Evolutionary conservation across 805 yeast genomes (phyloP).

Genomic region (Osmozyma mogii): DNA sequence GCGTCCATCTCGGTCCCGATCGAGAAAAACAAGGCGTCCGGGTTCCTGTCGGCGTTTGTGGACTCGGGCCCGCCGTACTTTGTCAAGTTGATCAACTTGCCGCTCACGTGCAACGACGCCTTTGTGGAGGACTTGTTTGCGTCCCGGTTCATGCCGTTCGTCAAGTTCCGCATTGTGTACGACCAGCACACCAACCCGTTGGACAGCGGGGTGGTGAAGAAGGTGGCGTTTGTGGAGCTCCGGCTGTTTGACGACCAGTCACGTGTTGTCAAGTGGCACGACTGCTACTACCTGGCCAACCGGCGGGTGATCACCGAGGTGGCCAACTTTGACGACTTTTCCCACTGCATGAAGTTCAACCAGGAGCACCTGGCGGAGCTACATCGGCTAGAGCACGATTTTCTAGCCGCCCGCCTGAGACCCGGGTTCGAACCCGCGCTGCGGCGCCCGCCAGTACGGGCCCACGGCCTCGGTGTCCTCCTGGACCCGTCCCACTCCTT

Average conservation of each 20-base stretch:
- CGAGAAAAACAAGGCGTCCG: conserved; percentile 28
- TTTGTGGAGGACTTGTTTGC: conserved; percentile 53
- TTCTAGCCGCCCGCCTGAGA: conserved; percentile 13
- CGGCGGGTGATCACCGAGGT: conserved; percentile 30
- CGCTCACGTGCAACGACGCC: conserved; percentile 43
- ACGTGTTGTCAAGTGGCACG: conserved; percentile 57
- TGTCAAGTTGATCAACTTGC: conserved; percentile 53
- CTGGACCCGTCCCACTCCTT: too few relatives aligned
- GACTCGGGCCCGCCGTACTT: conserved; percentile 52
- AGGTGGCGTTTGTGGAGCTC: conserved; percentile 60
- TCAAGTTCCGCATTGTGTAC: conserved; percentile 55
- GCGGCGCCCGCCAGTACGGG: too few relatives aligned
- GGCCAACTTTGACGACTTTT: conserved; percentile 35
- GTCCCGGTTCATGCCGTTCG: conserved; percentile 51
- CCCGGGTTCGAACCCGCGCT: conserved; percentile 12
- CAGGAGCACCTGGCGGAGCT: conserved; percentile 26
- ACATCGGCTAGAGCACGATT: conserved; percentile 23
- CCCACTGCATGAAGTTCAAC: conserved; percentile 31
- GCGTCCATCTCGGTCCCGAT: conserved; percentile 40
- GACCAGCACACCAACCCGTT: conserved; percentile 36
- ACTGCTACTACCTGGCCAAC: conserved; percentile 40
- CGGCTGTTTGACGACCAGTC: conserved; percentile 42
- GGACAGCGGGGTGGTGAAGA: conserved; percentile 33
- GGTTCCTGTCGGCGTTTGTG: conserved; percentile 6
- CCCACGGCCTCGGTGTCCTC: too few relatives aligned